Base-by-base conservation (phyloP, 1,139 yeast genomes). In the Meyerozyma guilliermondii region DNA sequence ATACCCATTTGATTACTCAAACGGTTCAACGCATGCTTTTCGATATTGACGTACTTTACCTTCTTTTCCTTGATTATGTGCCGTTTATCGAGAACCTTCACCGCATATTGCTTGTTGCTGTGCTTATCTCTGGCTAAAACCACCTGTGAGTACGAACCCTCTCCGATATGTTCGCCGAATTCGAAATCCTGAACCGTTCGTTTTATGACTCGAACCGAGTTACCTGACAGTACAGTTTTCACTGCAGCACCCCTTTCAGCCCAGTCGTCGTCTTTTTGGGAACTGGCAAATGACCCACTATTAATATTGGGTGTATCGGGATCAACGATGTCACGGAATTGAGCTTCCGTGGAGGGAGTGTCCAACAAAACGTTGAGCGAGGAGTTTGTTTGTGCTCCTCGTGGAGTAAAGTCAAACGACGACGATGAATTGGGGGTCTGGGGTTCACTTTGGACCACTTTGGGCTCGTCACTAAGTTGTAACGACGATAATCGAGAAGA, bases 71-170 rank as follows among this genome's bases (percentile, higher is more conserved):
- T 85, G 53, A 92, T 92, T 46, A 92, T 94, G 63, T 94, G 98
- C 36, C 89, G 77, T 63, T 94, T 94, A 13, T 94, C 95, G 38
- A 95, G 76, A 6, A 92, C 83, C 62, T 94, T 94, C 48, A 94
- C 83, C 4, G 99, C 99, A 59, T 86, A 92, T 44, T 83, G 81
- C 44, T 78, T 76, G 41, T 75, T 65, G n/a, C 86, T 81, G 46
- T 81, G 81, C 38, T 81, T 74, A 52, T 92, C 96, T 2, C 86
- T 74, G 0, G 95, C 98, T 42, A 86, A 81, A 41, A 85, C 86
- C 5, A 92, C 98, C 6, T 96, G 89, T 4, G 98, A 91, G 58
- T 92, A 94, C 1, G 97, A 88, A 1, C 99, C 99, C 59, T 89
- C 96, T 8, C 99, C 99, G 35, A 94, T 75, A 44, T 83, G 80